A percentile compares a stretch with the other conserved stretches of the same genome.
Evolutionary conservation across 1,284 basidiomycete genomes (phyloP).

Genomic region (Pseudozyma hubeiensis): DNA sequence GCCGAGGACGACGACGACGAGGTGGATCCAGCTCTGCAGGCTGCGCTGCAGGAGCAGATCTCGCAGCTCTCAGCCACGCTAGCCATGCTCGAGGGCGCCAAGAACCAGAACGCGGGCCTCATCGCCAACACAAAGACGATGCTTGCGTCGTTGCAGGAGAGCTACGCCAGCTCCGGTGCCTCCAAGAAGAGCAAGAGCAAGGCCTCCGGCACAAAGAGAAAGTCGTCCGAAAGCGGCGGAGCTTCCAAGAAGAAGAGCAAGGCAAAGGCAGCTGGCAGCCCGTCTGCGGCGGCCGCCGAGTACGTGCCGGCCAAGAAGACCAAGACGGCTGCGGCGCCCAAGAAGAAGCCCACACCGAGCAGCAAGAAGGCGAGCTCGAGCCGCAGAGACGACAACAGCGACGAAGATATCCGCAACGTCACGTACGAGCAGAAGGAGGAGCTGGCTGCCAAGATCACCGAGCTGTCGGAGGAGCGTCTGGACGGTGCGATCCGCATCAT

Average conservation of each 20-base stretch:
- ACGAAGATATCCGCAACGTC: conserved; percentile 64
- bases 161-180: conserved; percentile 45
- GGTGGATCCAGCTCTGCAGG: conserved; percentile 51
- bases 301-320: conserved; percentile 54
- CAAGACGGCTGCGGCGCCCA: conserved; percentile 43
- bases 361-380: conserved; percentile 51
- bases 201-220: conserved; percentile 49
- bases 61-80: conserved; percentile 56
- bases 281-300: conserved; percentile 28
- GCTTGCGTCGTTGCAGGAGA: conserved; percentile 55
- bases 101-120: conserved; percentile 58
- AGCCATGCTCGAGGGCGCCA: conserved; percentile 57
- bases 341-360: conserved; percentile 48
- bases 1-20: conserved; percentile 58
- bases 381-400: conserved; percentile 44
- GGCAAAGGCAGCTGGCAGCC: conserved; percentile 38
- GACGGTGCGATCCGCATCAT: conserved; percentile 68
- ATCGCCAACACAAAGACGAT: conserved; percentile 60
- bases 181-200: conserved; percentile 59
- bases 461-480: conserved; percentile 66
- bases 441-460: conserved; percentile 67
- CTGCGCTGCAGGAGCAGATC: conserved; percentile 59
- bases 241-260: conserved; percentile 51
- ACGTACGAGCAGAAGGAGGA: conserved; percentile 69
- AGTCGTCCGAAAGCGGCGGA: conserved; percentile 42